phyloP scores from a whole-genome alignment of 2,329 filamentous ascomycete genomes.

The Sporothrix curviconia region DNA sequence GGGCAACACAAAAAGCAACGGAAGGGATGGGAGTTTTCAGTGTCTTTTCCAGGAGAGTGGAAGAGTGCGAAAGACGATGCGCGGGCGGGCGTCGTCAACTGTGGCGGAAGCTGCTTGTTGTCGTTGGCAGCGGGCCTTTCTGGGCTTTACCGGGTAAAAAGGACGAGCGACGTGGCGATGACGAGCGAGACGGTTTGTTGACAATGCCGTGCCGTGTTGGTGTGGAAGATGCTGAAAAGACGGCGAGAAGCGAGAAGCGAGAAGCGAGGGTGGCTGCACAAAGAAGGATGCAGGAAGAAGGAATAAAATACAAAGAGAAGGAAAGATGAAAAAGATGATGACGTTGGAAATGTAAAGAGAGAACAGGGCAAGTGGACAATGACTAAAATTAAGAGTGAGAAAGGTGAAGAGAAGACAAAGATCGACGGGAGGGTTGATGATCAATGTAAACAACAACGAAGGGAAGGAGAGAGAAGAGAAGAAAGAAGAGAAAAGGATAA shows the following conservation, averaged over 20 bases:
- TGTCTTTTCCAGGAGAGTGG: too few species aligned
- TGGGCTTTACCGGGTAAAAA: too few species aligned
- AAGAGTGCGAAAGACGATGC: too few species aligned
- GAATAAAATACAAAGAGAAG: background rate
- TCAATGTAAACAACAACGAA: too few species aligned
- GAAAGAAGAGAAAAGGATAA: background rate
- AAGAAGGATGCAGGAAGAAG: background rate
- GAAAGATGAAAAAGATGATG: background rate
- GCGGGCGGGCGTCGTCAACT: too few species aligned
- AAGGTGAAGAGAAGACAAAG: too few species aligned
- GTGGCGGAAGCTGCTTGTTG: background rate
- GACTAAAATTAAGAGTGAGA: too few species aligned
- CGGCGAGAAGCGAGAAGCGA: background rate
- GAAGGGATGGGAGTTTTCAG: background rate
- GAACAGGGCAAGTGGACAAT: too few species aligned
- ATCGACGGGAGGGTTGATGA: too few species aligned
- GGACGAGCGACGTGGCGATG: too few species aligned
- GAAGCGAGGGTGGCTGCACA: too few species aligned
- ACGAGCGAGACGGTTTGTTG: background rate
- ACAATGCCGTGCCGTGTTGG: background rate
- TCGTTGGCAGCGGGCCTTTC: too few species aligned
- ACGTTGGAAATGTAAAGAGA: constrained; percentile 17
- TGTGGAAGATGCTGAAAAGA: background rate
- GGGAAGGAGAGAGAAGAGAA: background rate
- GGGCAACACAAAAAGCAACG: constrained; percentile 5